phyloP scores from a whole-genome alignment of 2,329 filamentous ascomycete species.

The Aspergillus felis region DNA sequence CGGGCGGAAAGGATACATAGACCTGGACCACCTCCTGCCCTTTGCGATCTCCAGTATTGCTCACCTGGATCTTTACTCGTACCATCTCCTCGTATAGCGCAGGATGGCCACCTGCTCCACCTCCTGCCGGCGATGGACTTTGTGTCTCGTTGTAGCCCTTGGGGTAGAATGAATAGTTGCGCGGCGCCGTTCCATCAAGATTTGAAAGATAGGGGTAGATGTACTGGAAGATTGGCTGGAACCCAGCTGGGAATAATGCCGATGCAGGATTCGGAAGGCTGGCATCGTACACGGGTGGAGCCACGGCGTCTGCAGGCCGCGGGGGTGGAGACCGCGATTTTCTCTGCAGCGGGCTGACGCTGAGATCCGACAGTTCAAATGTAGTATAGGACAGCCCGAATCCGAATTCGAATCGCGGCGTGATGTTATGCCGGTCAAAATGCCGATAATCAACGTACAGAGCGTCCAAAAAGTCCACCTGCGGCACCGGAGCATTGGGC shows the following conservation, averaged over 20 bases:
- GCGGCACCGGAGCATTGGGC: constrained; percentile 66
- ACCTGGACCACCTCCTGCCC: constrained; percentile 52
- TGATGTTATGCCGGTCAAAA: constrained; percentile 72
- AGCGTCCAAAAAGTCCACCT: constrained; percentile 79
- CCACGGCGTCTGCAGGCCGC: constrained; percentile 36
- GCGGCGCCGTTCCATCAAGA: constrained; percentile 45
- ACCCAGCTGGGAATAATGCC: constrained; percentile 57
- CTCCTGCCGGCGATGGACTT: constrained; percentile 60
- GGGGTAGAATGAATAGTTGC: constrained; percentile 47
- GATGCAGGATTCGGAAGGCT: constrained; percentile 53
- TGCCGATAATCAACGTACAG: constrained; percentile 86
- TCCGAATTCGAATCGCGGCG: constrained; percentile 80
- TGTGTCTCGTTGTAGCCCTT: constrained; percentile 52
- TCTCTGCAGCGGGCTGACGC: constrained; percentile 44
- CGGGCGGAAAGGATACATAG: constrained; percentile 64
- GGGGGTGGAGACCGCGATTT: constrained; percentile 49
- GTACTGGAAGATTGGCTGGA: constrained; percentile 63
- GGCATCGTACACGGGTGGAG: constrained; percentile 55
- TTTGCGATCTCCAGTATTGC: constrained; percentile 45
- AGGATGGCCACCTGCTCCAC: constrained; percentile 52
- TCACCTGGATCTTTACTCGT: constrained; percentile 43
- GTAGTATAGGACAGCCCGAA: constrained; percentile 78
- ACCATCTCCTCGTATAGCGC: constrained; percentile 49
- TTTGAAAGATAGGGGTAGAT: constrained; percentile 67
- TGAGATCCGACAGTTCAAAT: constrained; percentile 59